Conservation (phyloP, 2,329 filamentous ascomycete species). For the Magnaporthiopsis rhizophila region DNA sequence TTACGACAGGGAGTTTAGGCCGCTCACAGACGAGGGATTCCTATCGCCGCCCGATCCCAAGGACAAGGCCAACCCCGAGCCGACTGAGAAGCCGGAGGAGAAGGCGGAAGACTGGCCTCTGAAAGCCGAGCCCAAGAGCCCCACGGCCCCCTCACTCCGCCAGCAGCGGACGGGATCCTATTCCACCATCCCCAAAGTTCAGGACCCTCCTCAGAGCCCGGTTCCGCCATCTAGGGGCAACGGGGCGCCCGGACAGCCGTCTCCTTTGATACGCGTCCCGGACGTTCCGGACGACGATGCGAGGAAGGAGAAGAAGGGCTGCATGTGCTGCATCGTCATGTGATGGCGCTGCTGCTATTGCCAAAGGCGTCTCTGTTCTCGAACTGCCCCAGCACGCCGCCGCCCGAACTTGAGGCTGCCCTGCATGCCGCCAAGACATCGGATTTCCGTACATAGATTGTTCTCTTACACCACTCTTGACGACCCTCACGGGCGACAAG, state of each 20-base stretch:
- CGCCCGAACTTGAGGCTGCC: background rate
- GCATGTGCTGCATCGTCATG: constrained; percentile 70
- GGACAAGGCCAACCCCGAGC: constrained; percentile 20
- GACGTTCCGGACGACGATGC: constrained; percentile 41
- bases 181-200: constrained; percentile 56
- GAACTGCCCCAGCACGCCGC: background rate
- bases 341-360: constrained; percentile 31
- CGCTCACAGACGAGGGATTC: constrained; percentile 62
- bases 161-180: constrained; percentile 43
- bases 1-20: constrained; percentile 82
- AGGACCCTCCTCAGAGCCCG: constrained; percentile 32
- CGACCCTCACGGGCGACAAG: background rate
- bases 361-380: background rate
- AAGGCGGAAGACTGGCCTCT: constrained; percentile 50
- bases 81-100: constrained; percentile 23
- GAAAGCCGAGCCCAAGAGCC: constrained; percentile 39
- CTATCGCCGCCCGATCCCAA: constrained; percentile 34
- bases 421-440: background rate
- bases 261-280: background rate
- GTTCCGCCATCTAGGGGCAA: constrained; percentile 19
- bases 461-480: background rate
- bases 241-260: background rate
- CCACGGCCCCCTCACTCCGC: constrained; percentile 29
- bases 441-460: background rate
- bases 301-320: constrained; percentile 46